Evolutionary conservation across 257 asterid genomes (phyloP).

Genomic region (Eucommia ulmoides): DNA sequence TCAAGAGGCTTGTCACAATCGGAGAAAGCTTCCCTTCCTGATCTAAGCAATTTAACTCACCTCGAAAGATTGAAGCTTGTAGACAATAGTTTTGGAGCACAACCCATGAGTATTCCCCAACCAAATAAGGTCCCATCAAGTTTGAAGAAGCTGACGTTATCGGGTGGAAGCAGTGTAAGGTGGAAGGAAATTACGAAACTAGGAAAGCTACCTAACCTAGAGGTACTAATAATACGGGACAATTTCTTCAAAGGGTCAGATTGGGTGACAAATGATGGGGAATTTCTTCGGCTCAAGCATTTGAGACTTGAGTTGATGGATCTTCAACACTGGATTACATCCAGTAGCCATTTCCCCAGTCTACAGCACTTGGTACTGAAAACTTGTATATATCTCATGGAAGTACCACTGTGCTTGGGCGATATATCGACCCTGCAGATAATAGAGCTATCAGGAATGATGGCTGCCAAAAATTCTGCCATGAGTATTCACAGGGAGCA

Average conservation of each 20-base stretch:
- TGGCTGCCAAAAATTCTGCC: slow-evolving; percentile 1
- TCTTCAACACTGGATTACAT: slow-evolving; percentile 3
- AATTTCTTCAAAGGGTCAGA: background rate
- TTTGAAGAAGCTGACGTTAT: slow-evolving; percentile 9
- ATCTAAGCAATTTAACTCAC: background rate
- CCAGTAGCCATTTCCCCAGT: slow-evolving; percentile 3
- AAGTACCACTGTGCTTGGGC: background rate
- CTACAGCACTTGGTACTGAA: background rate
- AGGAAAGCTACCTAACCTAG: background rate
- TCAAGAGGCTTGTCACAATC: background rate
- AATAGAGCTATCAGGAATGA: background rate
- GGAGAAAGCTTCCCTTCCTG: background rate
- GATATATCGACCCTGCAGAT: background rate
- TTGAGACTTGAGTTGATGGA: slow-evolving; percentile 1
- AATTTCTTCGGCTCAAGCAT: slow-evolving; percentile 1
- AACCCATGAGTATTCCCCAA: background rate
- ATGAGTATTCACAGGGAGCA: background rate
- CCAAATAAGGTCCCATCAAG: background rate
- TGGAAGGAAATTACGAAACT: background rate
- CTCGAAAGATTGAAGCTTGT: slow-evolving; percentile 4
- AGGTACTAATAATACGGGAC: slow-evolving; percentile 1
- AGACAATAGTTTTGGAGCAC: background rate
- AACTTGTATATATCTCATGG: slow-evolving; percentile 2
- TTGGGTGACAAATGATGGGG: slow-evolving; percentile 3
- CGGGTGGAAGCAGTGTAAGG: background rate